Conservation (phyloP, 75 land plant species). For the Isoetes taiwanensis region DNA sequence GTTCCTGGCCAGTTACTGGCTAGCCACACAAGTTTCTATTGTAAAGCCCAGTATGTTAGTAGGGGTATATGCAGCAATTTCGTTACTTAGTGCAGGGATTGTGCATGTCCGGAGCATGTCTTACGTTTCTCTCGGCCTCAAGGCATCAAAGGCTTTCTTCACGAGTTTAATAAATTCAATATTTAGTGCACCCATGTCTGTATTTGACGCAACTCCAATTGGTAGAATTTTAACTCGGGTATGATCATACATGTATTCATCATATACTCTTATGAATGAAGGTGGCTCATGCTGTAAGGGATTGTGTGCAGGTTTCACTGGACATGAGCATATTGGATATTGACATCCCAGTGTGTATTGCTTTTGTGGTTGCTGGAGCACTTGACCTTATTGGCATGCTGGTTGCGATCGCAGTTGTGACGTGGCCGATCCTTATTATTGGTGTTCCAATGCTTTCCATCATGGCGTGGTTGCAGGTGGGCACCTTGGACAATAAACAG, state of each 20-base stretch:
- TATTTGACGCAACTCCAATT: neutral
- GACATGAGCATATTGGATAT: neutral
- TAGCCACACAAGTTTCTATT: slow-evolving; percentile 32
- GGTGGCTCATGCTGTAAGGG: no score
- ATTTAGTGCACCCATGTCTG: neutral
- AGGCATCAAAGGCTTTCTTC: slow-evolving; percentile 60
- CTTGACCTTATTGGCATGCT: neutral
- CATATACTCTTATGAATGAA: neutral
- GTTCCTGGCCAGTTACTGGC: slow-evolving; percentile 44
- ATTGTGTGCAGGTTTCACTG: neutral
- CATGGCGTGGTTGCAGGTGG: neutral
- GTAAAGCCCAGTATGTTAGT: slow-evolving; percentile 24
- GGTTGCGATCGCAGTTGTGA: neutral
- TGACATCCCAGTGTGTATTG: neutral
- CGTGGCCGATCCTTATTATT: neutral
- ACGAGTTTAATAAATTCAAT: slow-evolving; percentile 5
- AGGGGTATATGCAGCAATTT: slow-evolving; percentile 40
- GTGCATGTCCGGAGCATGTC: slow-evolving; percentile 29
- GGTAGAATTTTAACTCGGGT: neutral
- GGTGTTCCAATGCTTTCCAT: neutral
- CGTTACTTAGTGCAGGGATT: slow-evolving; percentile 30
- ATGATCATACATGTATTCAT: neutral
- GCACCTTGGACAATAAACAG: no score
- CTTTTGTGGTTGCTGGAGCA: neutral
- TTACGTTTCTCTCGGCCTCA: slow-evolving; percentile 32